Evolutionary conservation across 2,329 filamentous ascomycete genomes (phyloP).

Genomic region (Aspergillus pseudoterreus): DNA sequence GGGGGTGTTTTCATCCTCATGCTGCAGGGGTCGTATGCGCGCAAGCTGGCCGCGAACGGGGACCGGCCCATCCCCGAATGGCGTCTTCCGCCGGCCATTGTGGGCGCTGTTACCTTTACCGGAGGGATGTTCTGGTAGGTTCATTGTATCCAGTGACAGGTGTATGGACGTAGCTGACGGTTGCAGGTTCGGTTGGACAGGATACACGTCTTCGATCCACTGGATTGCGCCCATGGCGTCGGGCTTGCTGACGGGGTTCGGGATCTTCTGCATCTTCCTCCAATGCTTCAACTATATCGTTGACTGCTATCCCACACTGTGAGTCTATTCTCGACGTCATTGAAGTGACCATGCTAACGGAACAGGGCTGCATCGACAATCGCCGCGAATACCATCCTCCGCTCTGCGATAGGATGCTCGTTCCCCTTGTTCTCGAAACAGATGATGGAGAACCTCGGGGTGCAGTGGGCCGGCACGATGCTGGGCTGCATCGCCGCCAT

Average conservation of each 20-base stretch:
- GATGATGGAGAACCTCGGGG: constrained; percentile 36
- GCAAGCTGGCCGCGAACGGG: constrained; percentile 29
- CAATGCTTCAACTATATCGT: constrained; percentile 38
- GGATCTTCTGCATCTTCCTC: constrained; percentile 31
- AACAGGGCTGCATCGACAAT: constrained; percentile 37
- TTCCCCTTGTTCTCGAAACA: constrained; percentile 39
- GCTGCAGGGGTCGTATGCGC: constrained; percentile 25
- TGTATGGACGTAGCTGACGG: neutral
- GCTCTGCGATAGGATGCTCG: constrained; percentile 33
- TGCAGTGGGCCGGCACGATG: constrained; percentile 38
- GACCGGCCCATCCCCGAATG: constrained; percentile 31
- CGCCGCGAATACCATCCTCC: constrained; percentile 40
- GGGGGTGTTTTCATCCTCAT: constrained; percentile 28
- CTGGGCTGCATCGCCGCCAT: constrained; percentile 33
- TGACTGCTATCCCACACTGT: constrained; percentile 41
- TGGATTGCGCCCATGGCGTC: constrained; percentile 32
- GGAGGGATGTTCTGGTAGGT: constrained; percentile 35
- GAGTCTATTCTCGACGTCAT: constrained; percentile 16
- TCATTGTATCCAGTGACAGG: no score
- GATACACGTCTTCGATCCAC: constrained; percentile 28
- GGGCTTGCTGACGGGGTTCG: constrained; percentile 29
- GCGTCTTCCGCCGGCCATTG: constrained; percentile 29
- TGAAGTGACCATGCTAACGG: neutral
- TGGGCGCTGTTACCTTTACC: constrained; percentile 32
- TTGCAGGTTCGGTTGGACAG: constrained; percentile 32